Evolutionary conservation across 1,139 yeast genomes (phyloP), one percentile per base, ranked within the genome.

Genomic region (Pichia sp.): DNA sequence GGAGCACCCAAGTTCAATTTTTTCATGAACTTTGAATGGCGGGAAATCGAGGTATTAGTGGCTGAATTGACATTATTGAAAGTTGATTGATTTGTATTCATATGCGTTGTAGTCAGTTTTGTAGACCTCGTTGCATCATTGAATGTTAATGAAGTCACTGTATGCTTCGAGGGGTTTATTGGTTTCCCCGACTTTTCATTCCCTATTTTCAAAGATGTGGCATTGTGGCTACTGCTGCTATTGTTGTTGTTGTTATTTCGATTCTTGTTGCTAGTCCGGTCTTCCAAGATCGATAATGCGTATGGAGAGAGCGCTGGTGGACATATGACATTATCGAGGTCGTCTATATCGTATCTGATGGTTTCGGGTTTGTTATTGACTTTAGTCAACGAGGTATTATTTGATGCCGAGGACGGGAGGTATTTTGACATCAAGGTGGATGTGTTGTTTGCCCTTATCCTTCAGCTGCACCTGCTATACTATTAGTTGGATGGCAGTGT

Each of bases 301-400:
- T 83, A 84, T 12, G 85, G 78, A 64, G 88, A 83, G 60, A 85
- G 73, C 14, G 83, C 82, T 2, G 90, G 90, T 0, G 89, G 88
- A 55, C 79, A 73, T 58, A 79, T 27, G 6, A n/a, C 50, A 40
- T 81, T 87, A 43, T 81, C 85, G 2, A 61, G 54, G 41, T 65
- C 65, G 42, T 58, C 62, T 8, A 47, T 40, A 17, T 52, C 46
- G n/a, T 48, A 29, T 34, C 20, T 16, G 50, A 53, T 33, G 9
- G 30, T 36, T 16, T n/a, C 12, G 17, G 29, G 12, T 34, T 12
- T 40, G 30, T 34, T 52, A n/a, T 43, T 52, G 1, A 48, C 42
- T 45, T 51, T 49, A 4, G 55, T 54, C 8, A 45, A 8, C 6
- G 55, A 54, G 20, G 56, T 48, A 12, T 51, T 53, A 27, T 49